Percentiles rank a stretch among this genome's conserved stretches.
Conservation (phyloP, 805 yeast species). For the Brettanomyces anomalus region DNA sequence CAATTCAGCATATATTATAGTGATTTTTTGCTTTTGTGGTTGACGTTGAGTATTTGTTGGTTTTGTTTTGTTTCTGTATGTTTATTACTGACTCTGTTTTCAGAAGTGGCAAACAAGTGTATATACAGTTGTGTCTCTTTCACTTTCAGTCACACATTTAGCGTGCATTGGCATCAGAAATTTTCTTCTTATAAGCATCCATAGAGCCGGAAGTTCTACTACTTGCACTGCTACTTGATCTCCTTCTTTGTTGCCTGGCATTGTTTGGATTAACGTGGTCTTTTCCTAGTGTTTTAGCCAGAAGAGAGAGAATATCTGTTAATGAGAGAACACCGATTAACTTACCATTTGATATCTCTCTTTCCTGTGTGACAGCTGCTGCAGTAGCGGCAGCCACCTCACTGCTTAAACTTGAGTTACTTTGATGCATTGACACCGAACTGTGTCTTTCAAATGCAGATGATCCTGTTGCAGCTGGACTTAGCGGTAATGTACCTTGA, state of each 20-base stretch:
- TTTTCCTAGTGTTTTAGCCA: conserved; percentile 69
- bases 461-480: conserved; percentile 3
- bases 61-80: too few species aligned
- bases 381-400: conserved; percentile 3
- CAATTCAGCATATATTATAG: too few species aligned
- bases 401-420: conserved; percentile 1
- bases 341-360: conserved; percentile 55
- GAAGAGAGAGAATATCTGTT: conserved; percentile 77
- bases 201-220: conserved; percentile 28
- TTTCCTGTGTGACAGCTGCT: conserved; percentile 14
- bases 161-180: conserved; percentile 10
- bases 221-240: conserved; percentile 36
- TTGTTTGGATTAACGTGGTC: conserved; percentile 66
- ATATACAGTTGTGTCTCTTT: too few species aligned
- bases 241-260: conserved; percentile 84
- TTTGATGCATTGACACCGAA: conserved; percentile 4
- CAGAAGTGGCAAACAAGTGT: too few species aligned
- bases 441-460: conserved; percentile 3
- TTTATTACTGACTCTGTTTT: too few species aligned
- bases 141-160: background rate
- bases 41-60: too few species aligned
- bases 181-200: conserved; percentile 36
- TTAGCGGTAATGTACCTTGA: background rate
- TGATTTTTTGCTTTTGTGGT: too few species aligned
- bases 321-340: conserved; percentile 86